Percentiles rank a stretch among this genome's conserved stretches.
These are phyloP conservation scores for Blastomyces parvus DNA, from an alignment of 2,329 filamentous ascomycete species.

Conservation along the genomic window DNA sequence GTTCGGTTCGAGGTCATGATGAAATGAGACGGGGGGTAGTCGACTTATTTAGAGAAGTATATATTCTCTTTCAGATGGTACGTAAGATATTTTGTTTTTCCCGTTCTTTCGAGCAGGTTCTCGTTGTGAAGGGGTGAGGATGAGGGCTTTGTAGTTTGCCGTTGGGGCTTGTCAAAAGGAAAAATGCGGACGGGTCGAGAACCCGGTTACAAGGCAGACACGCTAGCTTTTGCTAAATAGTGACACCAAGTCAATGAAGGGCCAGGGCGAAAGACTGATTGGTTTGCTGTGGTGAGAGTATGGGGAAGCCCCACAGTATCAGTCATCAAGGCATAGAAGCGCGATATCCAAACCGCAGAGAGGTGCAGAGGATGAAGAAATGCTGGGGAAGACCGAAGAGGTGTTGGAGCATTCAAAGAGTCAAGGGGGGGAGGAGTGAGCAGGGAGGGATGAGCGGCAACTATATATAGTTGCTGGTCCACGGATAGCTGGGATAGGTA, in stretches of 20 bases:
- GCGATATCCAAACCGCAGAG: not conserved
- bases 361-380: not conserved
- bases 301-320: not conserved
- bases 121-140: not conserved
- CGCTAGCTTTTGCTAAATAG: not conserved
- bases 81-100: not conserved
- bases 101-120: not conserved
- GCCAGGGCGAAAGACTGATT: not conserved
- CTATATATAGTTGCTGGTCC: not conserved
- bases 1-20: constrained; percentile 49
- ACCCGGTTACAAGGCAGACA: not conserved
- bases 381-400: not conserved
- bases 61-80: not conserved
- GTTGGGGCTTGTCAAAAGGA: not conserved
- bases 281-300: not conserved
- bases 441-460: not conserved
- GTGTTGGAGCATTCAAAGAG: not conserved
- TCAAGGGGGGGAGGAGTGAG: not conserved
- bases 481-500: not conserved
- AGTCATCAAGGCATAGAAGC: not conserved
- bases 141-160: not conserved
- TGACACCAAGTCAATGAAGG: not conserved
- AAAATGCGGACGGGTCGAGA: not conserved
- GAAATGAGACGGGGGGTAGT: not conserved
- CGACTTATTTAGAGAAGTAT: not conserved